Conservation (phyloP, 768 basidiomycete genomes). For the Dentipellis fragilis region DNA sequence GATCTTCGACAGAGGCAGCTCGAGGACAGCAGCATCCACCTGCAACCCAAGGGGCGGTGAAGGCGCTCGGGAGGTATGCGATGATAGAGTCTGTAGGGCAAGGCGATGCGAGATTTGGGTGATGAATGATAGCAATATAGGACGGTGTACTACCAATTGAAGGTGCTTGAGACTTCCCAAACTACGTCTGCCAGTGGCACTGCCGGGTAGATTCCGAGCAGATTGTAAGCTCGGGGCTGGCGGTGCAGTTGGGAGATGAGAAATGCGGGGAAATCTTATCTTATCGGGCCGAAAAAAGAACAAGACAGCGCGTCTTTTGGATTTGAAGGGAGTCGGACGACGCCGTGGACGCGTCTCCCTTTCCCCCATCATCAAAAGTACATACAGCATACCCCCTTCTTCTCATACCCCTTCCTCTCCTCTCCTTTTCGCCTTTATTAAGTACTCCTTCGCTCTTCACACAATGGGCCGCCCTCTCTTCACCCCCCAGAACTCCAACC, state of each 20-base stretch:
- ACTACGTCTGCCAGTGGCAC: no score
- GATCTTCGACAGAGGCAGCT: no score
- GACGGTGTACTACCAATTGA: no score
- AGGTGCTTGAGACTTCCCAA: no score
- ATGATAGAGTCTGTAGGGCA: slow-evolving; percentile 18
- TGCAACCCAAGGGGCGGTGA: neutral
- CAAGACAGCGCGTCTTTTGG: no score
- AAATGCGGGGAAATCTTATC: no score
- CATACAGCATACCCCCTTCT: neutral
- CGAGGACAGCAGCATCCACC: neutral
- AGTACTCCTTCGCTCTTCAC: neutral
- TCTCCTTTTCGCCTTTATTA: neutral
- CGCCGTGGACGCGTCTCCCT: neutral
- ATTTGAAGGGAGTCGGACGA: neutral
- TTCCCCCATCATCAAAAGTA: neutral
- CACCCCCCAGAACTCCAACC: neutral
- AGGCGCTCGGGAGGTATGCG: slow-evolving; percentile 25
- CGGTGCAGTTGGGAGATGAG: no score
- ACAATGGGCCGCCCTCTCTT: slow-evolving; percentile 12
- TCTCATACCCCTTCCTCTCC: neutral
- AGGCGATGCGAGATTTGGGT: slow-evolving; percentile 34
- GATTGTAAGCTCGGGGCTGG: no score
- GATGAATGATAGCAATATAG: neutral
- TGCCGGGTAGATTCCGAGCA: no score
- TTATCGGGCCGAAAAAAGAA: no score